Evolutionary conservation across 495 filamentous ascomycete species (phyloP).

Genomic region (Letharia lupina): DNA sequence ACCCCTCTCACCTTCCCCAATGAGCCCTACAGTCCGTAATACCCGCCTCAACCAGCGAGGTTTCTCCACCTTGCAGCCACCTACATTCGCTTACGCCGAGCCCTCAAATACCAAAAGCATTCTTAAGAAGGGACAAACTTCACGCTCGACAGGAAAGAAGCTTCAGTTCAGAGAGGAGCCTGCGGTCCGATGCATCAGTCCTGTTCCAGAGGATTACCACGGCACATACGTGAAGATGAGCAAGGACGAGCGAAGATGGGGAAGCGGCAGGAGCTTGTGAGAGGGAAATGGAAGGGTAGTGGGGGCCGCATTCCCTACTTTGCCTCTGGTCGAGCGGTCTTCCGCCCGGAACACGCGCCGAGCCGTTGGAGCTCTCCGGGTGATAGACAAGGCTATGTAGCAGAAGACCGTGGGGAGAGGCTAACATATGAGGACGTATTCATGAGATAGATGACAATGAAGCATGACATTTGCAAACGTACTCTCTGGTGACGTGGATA

Average conservation of each 20-base stretch:
- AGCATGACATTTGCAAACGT: background rate
- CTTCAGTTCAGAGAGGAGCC: slow-evolving; percentile 43
- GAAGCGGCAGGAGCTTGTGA: slow-evolving; percentile 10
- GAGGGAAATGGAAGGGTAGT: background rate
- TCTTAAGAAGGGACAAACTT: slow-evolving; percentile 36
- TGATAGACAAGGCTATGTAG: background rate
- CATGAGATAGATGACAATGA: slow-evolving; percentile 13
- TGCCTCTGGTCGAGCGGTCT: background rate
- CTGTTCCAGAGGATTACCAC: slow-evolving; percentile 47
- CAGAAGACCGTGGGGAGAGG: background rate
- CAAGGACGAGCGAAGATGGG: slow-evolving; percentile 44
- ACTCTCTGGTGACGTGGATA: background rate
- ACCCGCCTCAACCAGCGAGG: slow-evolving; percentile 33
- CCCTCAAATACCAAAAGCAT: slow-evolving; percentile 44
- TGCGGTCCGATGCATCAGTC: slow-evolving; percentile 44
- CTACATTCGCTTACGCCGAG: slow-evolving; percentile 38
- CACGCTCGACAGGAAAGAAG: slow-evolving; percentile 31
- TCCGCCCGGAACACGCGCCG: slow-evolving; percentile 5
- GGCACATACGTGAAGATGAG: slow-evolving; percentile 43
- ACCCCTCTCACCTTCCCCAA: slow-evolving; percentile 38
- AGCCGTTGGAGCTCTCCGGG: background rate
- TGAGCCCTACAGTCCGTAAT: slow-evolving; percentile 36
- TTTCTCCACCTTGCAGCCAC: slow-evolving; percentile 34
- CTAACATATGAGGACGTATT: background rate
- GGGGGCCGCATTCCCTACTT: background rate